Evolutionary conservation across 2,329 filamentous ascomycete species (phyloP), one percentile per base, ranked within the genome.

Genomic region (Tolypocladium amazonense): DNA sequence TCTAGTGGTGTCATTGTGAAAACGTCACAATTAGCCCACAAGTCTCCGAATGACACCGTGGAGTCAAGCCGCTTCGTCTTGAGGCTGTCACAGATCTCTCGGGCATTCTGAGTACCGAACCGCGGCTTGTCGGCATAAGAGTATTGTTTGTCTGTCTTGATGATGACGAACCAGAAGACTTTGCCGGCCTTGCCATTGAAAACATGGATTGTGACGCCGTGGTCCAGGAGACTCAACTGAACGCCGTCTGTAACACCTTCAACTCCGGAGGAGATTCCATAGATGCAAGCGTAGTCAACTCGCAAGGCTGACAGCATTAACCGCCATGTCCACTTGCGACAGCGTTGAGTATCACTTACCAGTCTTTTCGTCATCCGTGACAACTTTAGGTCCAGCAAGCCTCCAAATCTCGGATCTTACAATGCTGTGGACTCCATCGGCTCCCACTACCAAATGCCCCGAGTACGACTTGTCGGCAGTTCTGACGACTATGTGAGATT

Each of bases 371-470:
- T 58, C 57, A 0, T 47, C 54, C 1, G 62, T 27, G n/a, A 69
- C 65, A 20, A 61, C 62, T 3, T 67, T 67, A 11, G 67, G 65
- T 25, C 67, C 61, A 4, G 57, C 67, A 2, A 65, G 60, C 4
- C 65, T 61, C 57, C 61, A 62, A 59, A 68, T 68, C 47, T 72
- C 68, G 7, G 64, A 58, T 18, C 75, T 64, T 2, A 73, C 65
- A 1, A 63, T 60, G 65, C 75, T 76, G 60, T 75, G 69, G 23
- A 77, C 68, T 12, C 76, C 75, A 58, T 77, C 75, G 9, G 72
- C 70, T 7, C 75, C 73, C 1, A 76, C 66, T 5, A 77, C 64
- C 1, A 77, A 60, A 50, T 70, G 65, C 0, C 71, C 74, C 1
- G 61, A 57, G 56, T 70, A 69, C 1, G 64, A 60, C 4, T 74